Percentiles rank a stretch among this genome's conserved stretches.
phyloP scores from a whole-genome alignment of 2,329 filamentous ascomycete species.

The Colletotrichum limetticola region DNA sequence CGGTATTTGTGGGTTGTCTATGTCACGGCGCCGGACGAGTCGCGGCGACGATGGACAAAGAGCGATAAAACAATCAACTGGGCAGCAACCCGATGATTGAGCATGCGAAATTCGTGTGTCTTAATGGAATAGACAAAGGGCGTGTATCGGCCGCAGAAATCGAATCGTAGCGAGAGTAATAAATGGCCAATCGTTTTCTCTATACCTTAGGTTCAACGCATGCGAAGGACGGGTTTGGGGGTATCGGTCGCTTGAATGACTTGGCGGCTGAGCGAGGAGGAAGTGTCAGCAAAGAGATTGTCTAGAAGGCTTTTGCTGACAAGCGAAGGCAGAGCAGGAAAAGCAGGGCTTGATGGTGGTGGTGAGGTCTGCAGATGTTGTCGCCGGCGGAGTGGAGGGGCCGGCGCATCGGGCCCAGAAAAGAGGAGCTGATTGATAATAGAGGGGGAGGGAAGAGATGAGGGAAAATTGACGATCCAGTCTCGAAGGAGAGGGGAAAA shows the following conservation, averaged over 20 bases:
- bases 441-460: constrained; percentile 15
- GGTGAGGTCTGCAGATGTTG: constrained; percentile 15
- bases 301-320: neutral
- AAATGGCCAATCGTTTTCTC: constrained; percentile 17
- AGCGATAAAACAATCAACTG: constrained; percentile 1
- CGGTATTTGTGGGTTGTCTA: constrained; percentile 39
- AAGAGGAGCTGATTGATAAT: constrained; percentile 34
- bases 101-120: constrained; percentile 25
- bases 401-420: constrained; percentile 32
- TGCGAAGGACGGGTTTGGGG: constrained; percentile 13
- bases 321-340: neutral
- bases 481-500: neutral
- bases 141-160: neutral
- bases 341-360: neutral
- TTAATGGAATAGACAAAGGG: neutral
- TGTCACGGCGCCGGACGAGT: constrained; percentile 40
- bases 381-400: constrained; percentile 32
- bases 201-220: constrained; percentile 19
- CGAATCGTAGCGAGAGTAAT: neutral
- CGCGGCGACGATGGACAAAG: constrained; percentile 28
- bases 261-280: neutral
- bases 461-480: constrained; percentile 26
- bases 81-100: neutral
- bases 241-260: constrained; percentile 27
- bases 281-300: constrained; percentile 1